Conservation (phyloP, 352 stramenopile species). For the Globisporangium radiosum region DNA sequence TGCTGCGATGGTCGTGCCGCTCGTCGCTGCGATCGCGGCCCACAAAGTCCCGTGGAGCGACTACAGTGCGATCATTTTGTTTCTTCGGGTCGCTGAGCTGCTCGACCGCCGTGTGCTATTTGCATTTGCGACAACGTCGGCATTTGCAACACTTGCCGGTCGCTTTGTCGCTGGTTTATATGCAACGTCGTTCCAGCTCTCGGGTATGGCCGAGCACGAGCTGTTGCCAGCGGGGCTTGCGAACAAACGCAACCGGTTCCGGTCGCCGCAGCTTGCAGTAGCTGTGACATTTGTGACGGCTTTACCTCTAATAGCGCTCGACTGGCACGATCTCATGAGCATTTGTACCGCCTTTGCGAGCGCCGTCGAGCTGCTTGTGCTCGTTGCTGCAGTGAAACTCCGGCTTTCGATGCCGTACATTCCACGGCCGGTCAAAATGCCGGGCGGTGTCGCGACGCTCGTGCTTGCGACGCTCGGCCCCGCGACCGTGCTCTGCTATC, state of each 20-base stretch:
- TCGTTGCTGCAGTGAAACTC: conserved; percentile 76
- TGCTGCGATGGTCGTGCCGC: conserved; percentile 65
- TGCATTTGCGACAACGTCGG: neutral
- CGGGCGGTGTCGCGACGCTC: conserved; percentile 8
- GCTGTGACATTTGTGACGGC: conserved; percentile 3
- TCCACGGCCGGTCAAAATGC: conserved; percentile 23
- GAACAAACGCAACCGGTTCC: conserved; percentile 22
- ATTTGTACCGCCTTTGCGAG: conserved; percentile 76
- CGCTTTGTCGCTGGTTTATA: conserved; percentile 83
- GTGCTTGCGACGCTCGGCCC: conserved; percentile 7
- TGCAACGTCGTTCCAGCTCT: conserved; percentile 70
- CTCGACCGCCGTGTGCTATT: conserved; percentile 4
- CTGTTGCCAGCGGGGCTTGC: conserved; percentile 64
- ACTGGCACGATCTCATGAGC: conserved; percentile 18
- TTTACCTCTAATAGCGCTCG: conserved; percentile 3
- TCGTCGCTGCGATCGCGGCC: conserved; percentile 58
- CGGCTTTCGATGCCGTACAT: conserved; percentile 36
- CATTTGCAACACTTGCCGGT: conserved; percentile 36
- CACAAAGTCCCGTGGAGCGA: neutral
- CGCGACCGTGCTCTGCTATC: conserved; percentile 5
- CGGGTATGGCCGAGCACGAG: conserved; percentile 52
- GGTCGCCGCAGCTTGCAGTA: conserved; percentile 14
- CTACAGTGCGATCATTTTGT: neutral
- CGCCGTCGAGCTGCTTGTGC: conserved; percentile 63
- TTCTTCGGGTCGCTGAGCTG: neutral